A percentile compares a stretch with the other conserved stretches of the same genome.
These are phyloP conservation scores for Arctostaphylos glauca DNA, from an alignment of 148 eudicot genomes.

Conservation along the genomic window DNA sequence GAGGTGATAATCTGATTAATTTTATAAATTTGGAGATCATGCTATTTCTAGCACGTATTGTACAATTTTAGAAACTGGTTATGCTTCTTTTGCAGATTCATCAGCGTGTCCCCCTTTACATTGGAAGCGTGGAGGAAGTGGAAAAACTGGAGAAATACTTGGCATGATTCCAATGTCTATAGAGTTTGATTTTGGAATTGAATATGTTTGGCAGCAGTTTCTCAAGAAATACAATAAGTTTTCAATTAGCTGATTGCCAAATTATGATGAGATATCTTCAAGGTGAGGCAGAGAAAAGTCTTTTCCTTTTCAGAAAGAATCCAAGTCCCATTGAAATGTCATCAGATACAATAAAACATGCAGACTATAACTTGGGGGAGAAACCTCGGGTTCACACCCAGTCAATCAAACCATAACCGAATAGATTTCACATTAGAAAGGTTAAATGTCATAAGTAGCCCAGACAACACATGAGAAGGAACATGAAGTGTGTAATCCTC, in stretches of 20 bases:
- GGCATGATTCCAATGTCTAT: slow-evolving; percentile 33
- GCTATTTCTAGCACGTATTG: not conserved
- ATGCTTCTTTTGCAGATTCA: slow-evolving; percentile 62
- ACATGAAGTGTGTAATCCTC: not conserved
- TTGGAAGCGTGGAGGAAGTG: slow-evolving; percentile 87
- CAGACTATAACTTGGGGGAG: not conserved
- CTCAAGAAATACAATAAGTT: slow-evolving; percentile 2
- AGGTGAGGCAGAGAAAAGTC: not conserved
- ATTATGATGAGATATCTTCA: not conserved
- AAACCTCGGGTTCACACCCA: not conserved
- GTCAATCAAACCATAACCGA: not conserved
- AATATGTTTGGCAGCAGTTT: slow-evolving; percentile 13
- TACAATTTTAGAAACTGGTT: not conserved
- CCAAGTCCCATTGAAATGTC: not conserved
- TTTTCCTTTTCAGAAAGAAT: not conserved
- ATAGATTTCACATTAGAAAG: not conserved
- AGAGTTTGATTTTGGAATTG: not conserved
- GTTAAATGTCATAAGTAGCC: not conserved
- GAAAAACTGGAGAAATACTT: slow-evolving; percentile 89
- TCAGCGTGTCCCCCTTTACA: slow-evolving; percentile 88
- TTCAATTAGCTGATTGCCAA: not conserved
- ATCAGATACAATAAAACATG: not conserved
- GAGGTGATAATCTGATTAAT: slow-evolving; percentile 43
- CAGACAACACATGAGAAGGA: not conserved
- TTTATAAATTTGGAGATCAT: not conserved